phyloP scores from a whole-genome alignment of 2,329 filamentous ascomycete genomes.

The Colletotrichum navitas region DNA sequence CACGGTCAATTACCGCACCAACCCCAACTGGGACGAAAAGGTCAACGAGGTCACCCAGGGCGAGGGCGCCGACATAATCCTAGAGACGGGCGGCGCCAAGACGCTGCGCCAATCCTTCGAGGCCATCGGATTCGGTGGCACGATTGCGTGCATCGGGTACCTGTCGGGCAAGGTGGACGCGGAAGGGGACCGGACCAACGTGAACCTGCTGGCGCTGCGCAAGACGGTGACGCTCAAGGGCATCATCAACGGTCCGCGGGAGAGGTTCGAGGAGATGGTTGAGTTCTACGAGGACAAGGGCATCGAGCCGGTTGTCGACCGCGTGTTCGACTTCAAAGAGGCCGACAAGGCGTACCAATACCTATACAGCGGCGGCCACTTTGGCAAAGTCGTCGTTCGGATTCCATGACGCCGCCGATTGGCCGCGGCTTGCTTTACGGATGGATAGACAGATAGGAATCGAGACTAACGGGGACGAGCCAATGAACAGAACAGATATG shows the following conservation, averaged over 20 bases:
- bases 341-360: conserved; percentile 64
- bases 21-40: conserved; percentile 63
- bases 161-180: conserved; percentile 67
- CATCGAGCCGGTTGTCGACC: conserved; percentile 63
- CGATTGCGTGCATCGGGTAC: conserved; percentile 66
- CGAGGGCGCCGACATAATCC: conserved; percentile 65
- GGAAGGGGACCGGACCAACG: conserved; percentile 66
- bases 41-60: conserved; percentile 60
- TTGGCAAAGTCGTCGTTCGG: conserved; percentile 69
- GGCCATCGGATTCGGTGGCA: conserved; percentile 66
- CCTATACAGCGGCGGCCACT: conserved; percentile 65
- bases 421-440: not conserved
- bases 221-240: conserved; percentile 64
- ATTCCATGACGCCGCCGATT: conserved; percentile 46
- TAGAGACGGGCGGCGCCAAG: conserved; percentile 66
- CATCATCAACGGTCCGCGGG: conserved; percentile 71
- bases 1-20: conserved; percentile 66
- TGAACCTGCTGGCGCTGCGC: conserved; percentile 67
- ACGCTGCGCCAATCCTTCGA: conserved; percentile 66
- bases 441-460: not conserved
- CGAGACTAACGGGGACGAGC: not conserved
- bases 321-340: conserved; percentile 61
- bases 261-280: conserved; percentile 67
- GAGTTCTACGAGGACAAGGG: conserved; percentile 57
- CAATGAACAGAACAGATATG: not conserved